phyloP scores from a whole-genome alignment of 768 basidiomycete genomes.

The Suillus weaverae region DNA sequence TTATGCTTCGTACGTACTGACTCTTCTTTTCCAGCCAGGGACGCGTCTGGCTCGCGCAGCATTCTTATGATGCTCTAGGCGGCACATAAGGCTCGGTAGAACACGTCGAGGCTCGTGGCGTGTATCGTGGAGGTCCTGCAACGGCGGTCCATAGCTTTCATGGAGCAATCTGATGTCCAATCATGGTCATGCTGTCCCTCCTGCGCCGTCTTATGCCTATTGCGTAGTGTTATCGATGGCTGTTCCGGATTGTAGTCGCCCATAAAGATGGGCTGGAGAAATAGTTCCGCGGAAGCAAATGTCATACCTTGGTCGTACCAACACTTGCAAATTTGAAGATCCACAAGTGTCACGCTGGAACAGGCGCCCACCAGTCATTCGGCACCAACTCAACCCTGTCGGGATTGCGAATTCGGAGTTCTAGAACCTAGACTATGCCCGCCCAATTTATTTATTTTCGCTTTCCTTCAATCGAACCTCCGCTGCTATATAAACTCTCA shows the following conservation, averaged over 20 bases:
- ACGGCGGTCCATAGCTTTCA: background rate
- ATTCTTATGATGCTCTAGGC: background rate
- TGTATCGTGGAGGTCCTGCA: background rate
- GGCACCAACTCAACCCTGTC: slow-evolving; percentile 6
- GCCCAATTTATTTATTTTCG: slow-evolving; percentile 1
- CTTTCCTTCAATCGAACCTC: background rate
- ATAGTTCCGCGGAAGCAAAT: slow-evolving; percentile 13
- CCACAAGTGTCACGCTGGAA: background rate
- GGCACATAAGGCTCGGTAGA: background rate
- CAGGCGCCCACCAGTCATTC: background rate
- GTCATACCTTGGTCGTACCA: background rate
- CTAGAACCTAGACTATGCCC: background rate
- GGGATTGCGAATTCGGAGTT: slow-evolving; percentile 6
- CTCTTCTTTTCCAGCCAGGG: background rate
- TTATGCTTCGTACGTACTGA: background rate
- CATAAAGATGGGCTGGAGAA: background rate
- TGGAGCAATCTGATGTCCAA: background rate
- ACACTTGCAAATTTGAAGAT: background rate
- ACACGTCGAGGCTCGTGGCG: background rate
- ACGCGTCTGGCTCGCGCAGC: background rate
- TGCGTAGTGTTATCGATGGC: background rate
- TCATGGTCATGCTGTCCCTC: no score
- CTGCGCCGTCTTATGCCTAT: background rate
- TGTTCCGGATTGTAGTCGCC: no score
- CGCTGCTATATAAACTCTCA: slow-evolving; percentile 7